A percentile compares a stretch with the other conserved stretches of the same genome.
Evolutionary conservation across 2,329 filamentous ascomycete species (phyloP).

Genomic region (Lachnellula cervina): DNA sequence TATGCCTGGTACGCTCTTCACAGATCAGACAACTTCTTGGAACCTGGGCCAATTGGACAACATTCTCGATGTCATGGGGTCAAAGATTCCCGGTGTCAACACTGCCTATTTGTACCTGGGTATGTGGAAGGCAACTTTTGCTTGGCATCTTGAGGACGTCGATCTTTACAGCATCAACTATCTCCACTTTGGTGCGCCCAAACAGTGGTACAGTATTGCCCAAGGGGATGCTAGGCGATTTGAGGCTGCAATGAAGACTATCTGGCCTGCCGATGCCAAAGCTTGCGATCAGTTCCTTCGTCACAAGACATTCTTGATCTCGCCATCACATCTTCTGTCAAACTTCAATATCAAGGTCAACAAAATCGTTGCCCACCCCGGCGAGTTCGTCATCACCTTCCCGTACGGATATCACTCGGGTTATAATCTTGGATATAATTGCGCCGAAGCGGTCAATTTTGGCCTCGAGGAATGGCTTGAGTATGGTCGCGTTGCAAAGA

Average conservation of each 20-base stretch:
- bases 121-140: constrained; percentile 99
- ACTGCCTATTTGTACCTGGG: constrained; percentile 96
- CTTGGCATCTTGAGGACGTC: constrained; percentile 97
- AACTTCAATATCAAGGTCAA: constrained; percentile 96
- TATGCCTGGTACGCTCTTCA: constrained; percentile 91
- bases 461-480: constrained; percentile 92
- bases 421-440: constrained; percentile 97
- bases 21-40: constrained; percentile 79
- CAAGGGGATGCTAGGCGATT: constrained; percentile 91
- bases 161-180: constrained; percentile 99
- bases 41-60: constrained; percentile 95
- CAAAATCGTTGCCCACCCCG: constrained; percentile 89
- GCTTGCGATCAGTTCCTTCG: constrained; percentile 93
- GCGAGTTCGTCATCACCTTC: constrained; percentile 97
- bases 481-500: constrained; percentile 92
- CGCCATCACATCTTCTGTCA: constrained; percentile 77
- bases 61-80: constrained; percentile 85
- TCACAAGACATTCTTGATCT: constrained; percentile 97
- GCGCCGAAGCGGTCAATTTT: constrained; percentile 97
- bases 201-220: constrained; percentile 99
- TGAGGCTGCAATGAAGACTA: constrained; percentile 88
- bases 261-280: constrained; percentile 94
- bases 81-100: constrained; percentile 95
- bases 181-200: constrained; percentile 95
- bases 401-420: constrained; percentile 98